Conservation (phyloP, 2,329 filamentous ascomycete species). For the Cladosporium sp. region DNA sequence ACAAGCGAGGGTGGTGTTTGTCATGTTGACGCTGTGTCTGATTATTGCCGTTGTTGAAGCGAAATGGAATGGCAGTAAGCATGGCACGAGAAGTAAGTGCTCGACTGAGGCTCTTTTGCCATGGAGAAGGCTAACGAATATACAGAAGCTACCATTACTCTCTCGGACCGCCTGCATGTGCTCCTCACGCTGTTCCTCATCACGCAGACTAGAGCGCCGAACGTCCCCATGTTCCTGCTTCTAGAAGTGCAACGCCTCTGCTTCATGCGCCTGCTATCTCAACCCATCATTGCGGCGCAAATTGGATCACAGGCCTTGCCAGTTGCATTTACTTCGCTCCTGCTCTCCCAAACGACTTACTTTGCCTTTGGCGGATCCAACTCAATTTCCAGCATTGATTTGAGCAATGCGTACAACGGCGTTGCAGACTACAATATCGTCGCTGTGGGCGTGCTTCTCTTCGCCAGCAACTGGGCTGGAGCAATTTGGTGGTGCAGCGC, state of each 20-base stretch:
- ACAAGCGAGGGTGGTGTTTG: conserved; percentile 43
- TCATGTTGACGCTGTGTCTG: conserved; percentile 36
- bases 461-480: conserved; percentile 87
- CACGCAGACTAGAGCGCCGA: conserved; percentile 82
- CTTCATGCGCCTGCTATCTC: conserved; percentile 2
- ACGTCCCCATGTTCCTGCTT: conserved; percentile 81
- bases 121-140: background rate
- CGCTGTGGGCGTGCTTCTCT: conserved; percentile 81
- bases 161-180: conserved; percentile 56
- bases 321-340: conserved; percentile 67
- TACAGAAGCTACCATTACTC: conserved; percentile 21
- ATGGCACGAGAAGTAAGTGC: background rate
- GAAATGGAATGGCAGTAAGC: background rate
- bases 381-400: conserved; percentile 90
- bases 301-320: background rate
- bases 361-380: conserved; percentile 91
- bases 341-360: conserved; percentile 79
- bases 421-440: conserved; percentile 76
- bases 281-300: background rate
- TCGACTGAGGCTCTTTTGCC: background rate
- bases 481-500: conserved; percentile 83
- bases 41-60: conserved; percentile 34
- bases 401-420: conserved; percentile 94
- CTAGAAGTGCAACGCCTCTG: conserved; percentile 60
- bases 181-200: conserved; percentile 76